phyloP scores from a whole-genome alignment of 164 flowering plant genomes.

The Annona cherimola region DNA sequence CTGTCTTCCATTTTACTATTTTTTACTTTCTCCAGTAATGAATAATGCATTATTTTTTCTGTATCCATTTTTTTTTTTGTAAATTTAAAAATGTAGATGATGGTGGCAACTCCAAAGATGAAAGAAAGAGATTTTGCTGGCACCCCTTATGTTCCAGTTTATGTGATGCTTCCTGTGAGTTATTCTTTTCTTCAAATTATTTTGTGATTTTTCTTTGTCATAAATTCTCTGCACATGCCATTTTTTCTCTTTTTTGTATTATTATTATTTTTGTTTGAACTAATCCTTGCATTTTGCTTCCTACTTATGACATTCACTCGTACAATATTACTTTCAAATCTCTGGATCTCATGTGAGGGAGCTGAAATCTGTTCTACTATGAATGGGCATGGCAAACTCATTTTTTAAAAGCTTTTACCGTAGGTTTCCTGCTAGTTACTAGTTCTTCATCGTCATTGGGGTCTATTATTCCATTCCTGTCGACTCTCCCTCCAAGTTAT shows the following conservation, averaged over 20 bases:
- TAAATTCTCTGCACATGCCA: background rate
- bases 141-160: slow-evolving; percentile 81
- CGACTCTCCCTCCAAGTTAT: no score
- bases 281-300: background rate
- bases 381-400: background rate
- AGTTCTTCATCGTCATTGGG: no score
- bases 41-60: background rate
- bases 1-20: no score
- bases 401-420: background rate
- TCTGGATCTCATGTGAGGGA: background rate
- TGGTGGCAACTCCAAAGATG: slow-evolving; percentile 35
- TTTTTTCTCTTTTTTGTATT: background rate
- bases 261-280: background rate
- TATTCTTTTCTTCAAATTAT: background rate
- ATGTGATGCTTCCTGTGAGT: slow-evolving; percentile 95
- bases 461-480: no score
- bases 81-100: slow-evolving; percentile 25
- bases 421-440: background rate
- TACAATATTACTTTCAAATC: no score
- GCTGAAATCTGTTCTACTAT: background rate
- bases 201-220: background rate
- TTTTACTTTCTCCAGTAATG: no score
- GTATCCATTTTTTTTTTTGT: background rate
- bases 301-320: background rate
- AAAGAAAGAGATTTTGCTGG: slow-evolving; percentile 84